Conservation (phyloP, 768 basidiomycete species). For the Galerina sulciceps region DNA sequence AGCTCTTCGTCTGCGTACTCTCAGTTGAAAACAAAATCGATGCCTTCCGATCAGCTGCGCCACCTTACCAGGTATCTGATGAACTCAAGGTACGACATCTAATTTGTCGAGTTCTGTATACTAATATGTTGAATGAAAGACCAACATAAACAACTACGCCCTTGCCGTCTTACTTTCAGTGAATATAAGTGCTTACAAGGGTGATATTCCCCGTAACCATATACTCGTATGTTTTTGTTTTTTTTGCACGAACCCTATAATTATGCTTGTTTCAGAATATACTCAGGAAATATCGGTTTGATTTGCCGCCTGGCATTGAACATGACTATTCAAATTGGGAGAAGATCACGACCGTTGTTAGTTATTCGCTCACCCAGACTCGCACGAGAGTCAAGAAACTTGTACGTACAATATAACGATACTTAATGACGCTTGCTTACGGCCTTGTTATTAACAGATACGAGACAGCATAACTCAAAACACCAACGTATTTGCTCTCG, state of each 20-base stretch:
- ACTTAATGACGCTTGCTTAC: background rate
- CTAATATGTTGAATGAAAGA: slow-evolving; percentile 6
- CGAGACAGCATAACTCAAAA: slow-evolving; percentile 3
- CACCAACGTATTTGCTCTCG: slow-evolving; percentile 11
- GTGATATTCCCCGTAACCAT: slow-evolving; percentile 18
- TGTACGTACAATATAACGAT: background rate
- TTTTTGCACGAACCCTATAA: background rate
- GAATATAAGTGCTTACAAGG: slow-evolving; percentile 20
- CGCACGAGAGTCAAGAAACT: slow-evolving; percentile 2
- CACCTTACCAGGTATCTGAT: slow-evolving; percentile 18
- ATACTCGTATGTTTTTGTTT: slow-evolving; percentile 9
- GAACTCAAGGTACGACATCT: slow-evolving; percentile 15
- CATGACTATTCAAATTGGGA: slow-evolving; percentile 11
- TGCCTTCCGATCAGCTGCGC: slow-evolving; percentile 15
- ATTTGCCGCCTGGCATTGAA: slow-evolving; percentile 9
- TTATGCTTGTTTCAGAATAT: slow-evolving; percentile 5
- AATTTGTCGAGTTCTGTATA: background rate
- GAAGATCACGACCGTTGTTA: slow-evolving; percentile 5
- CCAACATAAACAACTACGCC: slow-evolving; percentile 20
- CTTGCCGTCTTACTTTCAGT: slow-evolving; percentile 19
- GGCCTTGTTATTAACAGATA: slow-evolving; percentile 1
- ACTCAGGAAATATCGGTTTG: slow-evolving; percentile 10
- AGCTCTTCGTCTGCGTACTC: slow-evolving; percentile 13
- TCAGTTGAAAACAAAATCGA: slow-evolving; percentile 17
- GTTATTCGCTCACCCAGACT: slow-evolving; percentile 16